phyloP scores from a whole-genome alignment of 2,329 filamentous ascomycete species.

The Tothia fuscella region DNA sequence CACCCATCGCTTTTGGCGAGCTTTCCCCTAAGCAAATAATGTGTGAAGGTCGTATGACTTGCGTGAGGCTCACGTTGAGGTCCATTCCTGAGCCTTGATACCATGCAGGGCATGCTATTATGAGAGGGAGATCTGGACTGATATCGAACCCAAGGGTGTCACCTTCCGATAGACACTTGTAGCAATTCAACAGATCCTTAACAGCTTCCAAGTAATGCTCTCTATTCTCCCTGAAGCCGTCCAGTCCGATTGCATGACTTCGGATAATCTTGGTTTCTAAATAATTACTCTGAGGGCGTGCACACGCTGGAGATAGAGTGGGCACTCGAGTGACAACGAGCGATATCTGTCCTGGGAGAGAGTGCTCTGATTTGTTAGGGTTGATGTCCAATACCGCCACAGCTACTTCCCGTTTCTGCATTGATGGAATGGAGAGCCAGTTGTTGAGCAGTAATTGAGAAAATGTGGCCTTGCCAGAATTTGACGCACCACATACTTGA shows the following conservation, averaged over 20 bases:
- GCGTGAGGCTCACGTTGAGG: constrained; percentile 2
- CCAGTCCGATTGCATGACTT: constrained; percentile 3
- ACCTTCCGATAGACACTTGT: background rate
- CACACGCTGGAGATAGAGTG: background rate
- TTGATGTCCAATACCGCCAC: constrained; percentile 3
- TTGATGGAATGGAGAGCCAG: background rate
- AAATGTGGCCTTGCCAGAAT: constrained; percentile 3
- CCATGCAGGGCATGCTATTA: constrained; percentile 3
- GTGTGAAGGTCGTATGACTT: constrained; percentile 1
- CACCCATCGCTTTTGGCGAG: background rate
- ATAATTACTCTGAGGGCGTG: background rate
- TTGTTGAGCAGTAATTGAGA: background rate
- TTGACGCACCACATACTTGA: constrained; percentile 5
- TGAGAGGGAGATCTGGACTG: background rate
- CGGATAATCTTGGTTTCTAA: background rate
- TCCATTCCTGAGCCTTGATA: constrained; percentile 3
- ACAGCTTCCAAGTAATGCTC: constrained; percentile 3
- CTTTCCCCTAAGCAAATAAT: constrained; percentile 1
- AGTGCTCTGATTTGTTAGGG: constrained; percentile 4
- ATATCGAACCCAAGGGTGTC: background rate
- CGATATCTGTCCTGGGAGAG: constrained; percentile 4
- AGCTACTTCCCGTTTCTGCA: background rate
- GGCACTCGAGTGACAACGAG: background rate
- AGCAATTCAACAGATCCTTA: background rate
- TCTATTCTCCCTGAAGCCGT: constrained; percentile 1